Percentiles rank a stretch among this genome's conserved stretches.
Evolutionary conservation across 2,329 filamentous ascomycete genomes (phyloP).

Genomic region (Coleophoma eucalyptorum): DNA sequence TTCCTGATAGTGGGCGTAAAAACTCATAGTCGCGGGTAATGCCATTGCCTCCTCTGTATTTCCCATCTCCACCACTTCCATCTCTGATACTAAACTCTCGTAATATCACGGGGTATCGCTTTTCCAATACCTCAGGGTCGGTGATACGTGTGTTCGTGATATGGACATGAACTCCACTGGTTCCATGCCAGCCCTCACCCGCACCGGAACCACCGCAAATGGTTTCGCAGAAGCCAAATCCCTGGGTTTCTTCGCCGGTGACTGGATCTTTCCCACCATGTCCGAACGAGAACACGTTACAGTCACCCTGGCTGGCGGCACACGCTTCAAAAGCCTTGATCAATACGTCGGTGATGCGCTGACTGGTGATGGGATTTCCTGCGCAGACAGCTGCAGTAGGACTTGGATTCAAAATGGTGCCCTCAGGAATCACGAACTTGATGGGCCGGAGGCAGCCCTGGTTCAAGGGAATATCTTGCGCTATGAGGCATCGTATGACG

Average conservation of each 20-base stretch:
- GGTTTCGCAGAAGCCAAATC: conserved; percentile 83
- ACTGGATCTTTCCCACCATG: conserved; percentile 62
- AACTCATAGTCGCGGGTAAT: conserved; percentile 77
- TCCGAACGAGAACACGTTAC: conserved; percentile 79
- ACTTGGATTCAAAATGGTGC: conserved; percentile 68
- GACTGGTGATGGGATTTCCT: conserved; percentile 74
- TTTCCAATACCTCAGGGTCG: conserved; percentile 74
- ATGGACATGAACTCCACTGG: conserved; percentile 73
- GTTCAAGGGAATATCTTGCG: conserved; percentile 78
- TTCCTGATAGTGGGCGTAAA: conserved; percentile 68
- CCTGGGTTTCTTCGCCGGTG: conserved; percentile 51
- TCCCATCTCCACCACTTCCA: conserved; percentile 60
- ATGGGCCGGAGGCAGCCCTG: conserved; percentile 76
- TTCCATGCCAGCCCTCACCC: conserved; percentile 67
- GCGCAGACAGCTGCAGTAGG: conserved; percentile 74
- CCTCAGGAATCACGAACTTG: conserved; percentile 63
- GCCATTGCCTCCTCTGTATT: conserved; percentile 67
- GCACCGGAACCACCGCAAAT: conserved; percentile 75
- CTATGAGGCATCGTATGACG: conserved; percentile 72
- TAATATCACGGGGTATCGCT: conserved; percentile 69
- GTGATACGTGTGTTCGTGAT: conserved; percentile 84
- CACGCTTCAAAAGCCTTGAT: conserved; percentile 74
- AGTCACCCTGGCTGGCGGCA: conserved; percentile 73
- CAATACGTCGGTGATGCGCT: conserved; percentile 77
- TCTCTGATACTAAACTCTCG: conserved; percentile 61